Conservation (phyloP, 2,329 filamentous ascomycete genomes). For the Penicillium freii region DNA sequence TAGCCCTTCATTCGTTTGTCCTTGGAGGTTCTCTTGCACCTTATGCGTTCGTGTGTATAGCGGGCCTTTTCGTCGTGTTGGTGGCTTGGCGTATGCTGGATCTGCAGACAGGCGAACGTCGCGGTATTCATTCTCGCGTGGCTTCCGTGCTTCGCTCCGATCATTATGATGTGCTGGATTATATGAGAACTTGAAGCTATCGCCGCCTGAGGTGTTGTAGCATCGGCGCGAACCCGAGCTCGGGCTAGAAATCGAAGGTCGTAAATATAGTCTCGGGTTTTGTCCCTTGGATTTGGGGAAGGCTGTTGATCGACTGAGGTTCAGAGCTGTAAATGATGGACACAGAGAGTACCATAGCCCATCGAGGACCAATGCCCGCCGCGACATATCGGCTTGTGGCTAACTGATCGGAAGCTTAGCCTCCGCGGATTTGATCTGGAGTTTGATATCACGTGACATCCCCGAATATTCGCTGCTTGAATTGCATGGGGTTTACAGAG, state of each 20-base stretch:
- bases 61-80: neutral
- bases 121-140: neutral
- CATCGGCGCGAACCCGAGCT: constrained; percentile 19
- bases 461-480: neutral
- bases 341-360: constrained; percentile 45
- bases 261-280: constrained; percentile 1
- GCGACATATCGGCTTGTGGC: constrained; percentile 33
- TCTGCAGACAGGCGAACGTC: neutral
- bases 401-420: constrained; percentile 10
- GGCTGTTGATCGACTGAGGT: constrained; percentile 17
- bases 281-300: constrained; percentile 13
- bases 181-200: neutral
- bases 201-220: constrained; percentile 14
- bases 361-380: constrained; percentile 33
- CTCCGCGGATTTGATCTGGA: constrained; percentile 8
- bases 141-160: neutral
- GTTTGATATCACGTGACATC: constrained; percentile 16
- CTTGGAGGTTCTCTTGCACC: constrained; percentile 3
- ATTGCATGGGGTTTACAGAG: neutral
- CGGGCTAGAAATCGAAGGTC: constrained; percentile 7
- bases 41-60: neutral
- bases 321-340: constrained; percentile 33
- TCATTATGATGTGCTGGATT: neutral
- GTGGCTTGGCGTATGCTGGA: neutral
- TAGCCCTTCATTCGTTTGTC: constrained; percentile 21